A percentile compares a stretch with the other conserved stretches of the same genome.
These are phyloP conservation scores for Neltuma alba DNA, from an alignment of 306 rosid genomes.

Conservation along the genomic window DNA sequence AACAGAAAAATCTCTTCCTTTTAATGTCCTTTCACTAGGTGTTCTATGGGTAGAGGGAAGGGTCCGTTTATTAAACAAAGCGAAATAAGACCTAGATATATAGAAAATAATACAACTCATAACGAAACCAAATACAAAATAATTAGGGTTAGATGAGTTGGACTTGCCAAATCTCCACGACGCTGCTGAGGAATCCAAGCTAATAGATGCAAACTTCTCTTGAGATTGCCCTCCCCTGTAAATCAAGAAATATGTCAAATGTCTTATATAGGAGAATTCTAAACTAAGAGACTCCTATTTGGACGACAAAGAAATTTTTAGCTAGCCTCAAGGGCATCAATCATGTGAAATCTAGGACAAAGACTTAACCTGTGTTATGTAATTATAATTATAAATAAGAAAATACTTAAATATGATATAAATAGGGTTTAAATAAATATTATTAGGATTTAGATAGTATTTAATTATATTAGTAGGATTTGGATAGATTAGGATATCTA, in stretches of 20 bases:
- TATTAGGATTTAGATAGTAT: too few species aligned
- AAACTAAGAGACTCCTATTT: slow-evolving; percentile 21
- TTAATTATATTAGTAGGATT: too few species aligned
- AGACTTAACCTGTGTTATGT: too few species aligned
- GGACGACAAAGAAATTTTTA: neutral
- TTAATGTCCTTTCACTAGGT: neutral
- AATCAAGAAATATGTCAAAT: slow-evolving; percentile 31
- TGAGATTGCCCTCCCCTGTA: slow-evolving; percentile 62
- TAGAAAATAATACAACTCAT: slow-evolving; percentile 49
- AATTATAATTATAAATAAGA: too few species aligned
- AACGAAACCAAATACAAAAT: slow-evolving; percentile 40
- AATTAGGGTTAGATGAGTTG: slow-evolving; percentile 38
- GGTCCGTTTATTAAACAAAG: slow-evolving; percentile 34
- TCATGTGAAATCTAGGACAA: slow-evolving; percentile 18
- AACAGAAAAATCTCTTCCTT: slow-evolving; percentile 10
- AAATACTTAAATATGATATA: too few species aligned
- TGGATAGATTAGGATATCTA: too few species aligned
- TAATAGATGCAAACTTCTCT: slow-evolving; percentile 67
- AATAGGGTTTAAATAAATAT: too few species aligned
- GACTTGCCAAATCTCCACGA: slow-evolving; percentile 44
- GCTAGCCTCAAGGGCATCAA: neutral
- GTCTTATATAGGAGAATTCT: neutral
- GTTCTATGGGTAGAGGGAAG: slow-evolving; percentile 31
- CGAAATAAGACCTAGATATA: slow-evolving; percentile 43
- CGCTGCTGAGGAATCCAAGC: slow-evolving; percentile 48